Conservation (phyloP, 345 rosid species). For the Theobroma cacao region DNA sequence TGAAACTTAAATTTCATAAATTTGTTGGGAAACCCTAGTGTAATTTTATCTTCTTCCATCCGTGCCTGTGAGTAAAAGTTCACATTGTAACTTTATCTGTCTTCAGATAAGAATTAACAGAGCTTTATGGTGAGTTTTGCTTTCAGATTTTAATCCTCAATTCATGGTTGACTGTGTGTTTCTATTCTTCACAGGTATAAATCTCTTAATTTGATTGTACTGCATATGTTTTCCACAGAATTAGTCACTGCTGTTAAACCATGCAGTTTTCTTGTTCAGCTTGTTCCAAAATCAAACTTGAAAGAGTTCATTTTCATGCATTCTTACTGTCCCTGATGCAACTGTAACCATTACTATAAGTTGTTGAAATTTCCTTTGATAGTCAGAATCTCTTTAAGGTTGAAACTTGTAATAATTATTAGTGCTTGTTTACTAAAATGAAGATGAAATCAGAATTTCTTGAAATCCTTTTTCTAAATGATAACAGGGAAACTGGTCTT, state of each 20-base stretch:
- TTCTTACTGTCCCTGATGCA: background rate
- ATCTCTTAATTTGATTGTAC: too few species aligned
- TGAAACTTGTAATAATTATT: background rate
- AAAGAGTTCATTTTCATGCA: background rate
- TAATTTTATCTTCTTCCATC: too few species aligned
- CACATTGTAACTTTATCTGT: too few species aligned
- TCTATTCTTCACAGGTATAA: too few species aligned
- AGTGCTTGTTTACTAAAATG: background rate
- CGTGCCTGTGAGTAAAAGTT: too few species aligned
- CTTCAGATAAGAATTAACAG: too few species aligned
- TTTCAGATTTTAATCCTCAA: too few species aligned
- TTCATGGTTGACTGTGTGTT: too few species aligned
- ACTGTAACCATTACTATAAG: background rate
- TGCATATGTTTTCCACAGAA: background rate
- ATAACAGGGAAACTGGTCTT: conserved; percentile 50
- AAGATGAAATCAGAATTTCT: background rate
- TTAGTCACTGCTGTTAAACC: background rate
- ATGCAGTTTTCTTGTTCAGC: background rate
- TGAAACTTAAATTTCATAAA: too few species aligned
- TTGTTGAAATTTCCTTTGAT: background rate
- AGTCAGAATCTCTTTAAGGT: background rate
- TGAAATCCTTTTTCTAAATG: background rate
- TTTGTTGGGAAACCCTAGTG: too few species aligned
- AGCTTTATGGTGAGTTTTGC: too few species aligned
- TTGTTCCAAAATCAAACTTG: background rate